Evolutionary conservation across 352 stramenopile species (phyloP).

Genomic region (Globisporangium splendens): DNA sequence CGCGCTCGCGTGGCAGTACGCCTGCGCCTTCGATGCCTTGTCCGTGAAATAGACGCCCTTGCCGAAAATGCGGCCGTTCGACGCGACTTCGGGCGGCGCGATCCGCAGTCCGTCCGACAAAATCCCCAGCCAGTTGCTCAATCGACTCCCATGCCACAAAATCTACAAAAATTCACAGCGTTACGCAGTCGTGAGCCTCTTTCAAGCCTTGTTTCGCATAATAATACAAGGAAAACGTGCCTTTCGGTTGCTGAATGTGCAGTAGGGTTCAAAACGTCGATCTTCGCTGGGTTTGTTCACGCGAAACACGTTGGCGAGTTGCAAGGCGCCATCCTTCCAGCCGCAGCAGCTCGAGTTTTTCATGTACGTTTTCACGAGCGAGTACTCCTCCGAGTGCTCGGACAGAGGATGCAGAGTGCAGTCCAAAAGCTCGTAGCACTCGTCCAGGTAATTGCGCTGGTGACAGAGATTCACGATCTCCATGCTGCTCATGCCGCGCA

Average conservation of each 20-base stretch:
- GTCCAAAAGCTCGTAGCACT: slow-evolving; percentile 50
- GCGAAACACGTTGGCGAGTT: slow-evolving; percentile 58
- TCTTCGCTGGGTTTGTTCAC: slow-evolving; percentile 50
- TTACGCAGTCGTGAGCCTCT: neutral
- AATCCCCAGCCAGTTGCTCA: slow-evolving; percentile 85
- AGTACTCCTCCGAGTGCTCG: slow-evolving; percentile 41
- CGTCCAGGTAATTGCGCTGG: slow-evolving; percentile 56
- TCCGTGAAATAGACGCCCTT: slow-evolving; percentile 89
- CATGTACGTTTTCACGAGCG: slow-evolving; percentile 62
- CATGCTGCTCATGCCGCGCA: slow-evolving; percentile 33
- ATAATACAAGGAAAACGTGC: slow-evolving; percentile 18
- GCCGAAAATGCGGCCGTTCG: slow-evolving; percentile 75
- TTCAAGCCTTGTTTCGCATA: neutral
- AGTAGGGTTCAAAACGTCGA: slow-evolving; percentile 48
- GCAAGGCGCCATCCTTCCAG: slow-evolving; percentile 44
- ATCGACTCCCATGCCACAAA: slow-evolving; percentile 84
- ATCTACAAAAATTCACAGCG: slow-evolving; percentile 38
- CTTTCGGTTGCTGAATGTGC: slow-evolving; percentile 44
- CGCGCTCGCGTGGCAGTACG: slow-evolving; percentile 54
- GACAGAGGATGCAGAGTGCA: slow-evolving; percentile 45
- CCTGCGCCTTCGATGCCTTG: slow-evolving; percentile 72
- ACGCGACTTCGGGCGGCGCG: slow-evolving; percentile 67
- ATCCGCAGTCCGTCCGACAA: slow-evolving; percentile 77
- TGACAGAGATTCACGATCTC: slow-evolving; percentile 37
- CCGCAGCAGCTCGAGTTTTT: slow-evolving; percentile 70